These are phyloP conservation scores for Ramaria sp. DNA, from an alignment of 768 basidiomycete genomes.

Conservation along the genomic window DNA sequence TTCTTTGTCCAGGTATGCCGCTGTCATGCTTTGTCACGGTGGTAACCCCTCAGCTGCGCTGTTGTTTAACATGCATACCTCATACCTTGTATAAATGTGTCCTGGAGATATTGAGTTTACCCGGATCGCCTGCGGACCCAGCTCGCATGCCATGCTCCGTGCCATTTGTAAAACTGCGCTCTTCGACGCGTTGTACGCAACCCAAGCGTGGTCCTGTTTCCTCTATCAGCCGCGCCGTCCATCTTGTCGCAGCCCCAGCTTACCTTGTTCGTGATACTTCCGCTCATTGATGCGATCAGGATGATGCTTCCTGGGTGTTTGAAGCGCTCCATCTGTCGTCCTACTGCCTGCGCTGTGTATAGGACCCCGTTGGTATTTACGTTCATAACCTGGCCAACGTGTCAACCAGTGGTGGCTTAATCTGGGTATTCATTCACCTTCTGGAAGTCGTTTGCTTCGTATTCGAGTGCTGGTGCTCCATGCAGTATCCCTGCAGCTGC, in stretches of 20 bases:
- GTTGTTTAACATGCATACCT: slow-evolving; percentile 8
- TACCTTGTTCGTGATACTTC: slow-evolving; percentile 61
- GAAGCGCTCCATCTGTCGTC: slow-evolving; percentile 42
- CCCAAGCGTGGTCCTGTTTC: slow-evolving; percentile 58
- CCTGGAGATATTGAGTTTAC: slow-evolving; percentile 73
- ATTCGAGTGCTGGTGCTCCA: slow-evolving; percentile 33
- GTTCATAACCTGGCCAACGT: not conserved
- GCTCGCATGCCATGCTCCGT: slow-evolving; percentile 74
- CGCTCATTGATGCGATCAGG: slow-evolving; percentile 52
- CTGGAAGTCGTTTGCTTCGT: slow-evolving; percentile 52
- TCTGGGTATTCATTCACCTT: slow-evolving; percentile 35
- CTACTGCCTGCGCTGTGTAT: slow-evolving; percentile 46
- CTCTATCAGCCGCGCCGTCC: not conserved
- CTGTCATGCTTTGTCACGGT: slow-evolving; percentile 48
- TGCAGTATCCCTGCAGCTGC: slow-evolving; percentile 70
- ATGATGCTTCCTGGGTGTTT: slow-evolving; percentile 41
- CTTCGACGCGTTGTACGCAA: slow-evolving; percentile 70
- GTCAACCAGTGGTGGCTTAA: not conserved
- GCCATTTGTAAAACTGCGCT: slow-evolving; percentile 72
- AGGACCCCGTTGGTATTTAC: slow-evolving; percentile 55
- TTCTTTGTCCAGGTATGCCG: slow-evolving; percentile 53
- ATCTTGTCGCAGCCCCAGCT: slow-evolving; percentile 13
- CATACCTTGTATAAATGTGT: slow-evolving; percentile 57
- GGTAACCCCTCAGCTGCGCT: not conserved
- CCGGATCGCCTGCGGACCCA: slow-evolving; percentile 52